Conservation (phyloP, 805 yeast species). For the Huiozyma naganishii region DNA sequence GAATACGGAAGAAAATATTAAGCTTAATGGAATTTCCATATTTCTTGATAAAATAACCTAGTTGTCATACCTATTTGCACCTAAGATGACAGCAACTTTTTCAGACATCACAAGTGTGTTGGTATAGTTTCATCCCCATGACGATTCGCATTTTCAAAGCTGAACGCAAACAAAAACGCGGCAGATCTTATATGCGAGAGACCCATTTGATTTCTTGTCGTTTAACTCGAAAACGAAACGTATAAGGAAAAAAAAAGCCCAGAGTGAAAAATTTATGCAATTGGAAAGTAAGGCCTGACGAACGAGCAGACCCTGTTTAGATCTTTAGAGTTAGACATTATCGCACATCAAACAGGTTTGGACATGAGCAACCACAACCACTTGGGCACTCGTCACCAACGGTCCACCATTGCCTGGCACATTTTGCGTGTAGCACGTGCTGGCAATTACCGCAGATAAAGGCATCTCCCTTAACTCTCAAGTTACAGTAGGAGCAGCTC, state of each 20-base stretch:
- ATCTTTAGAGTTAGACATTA: not conserved
- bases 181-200: no score
- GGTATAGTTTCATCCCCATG: no score
- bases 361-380: slow-evolving; percentile 78
- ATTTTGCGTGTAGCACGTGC: slow-evolving; percentile 66
- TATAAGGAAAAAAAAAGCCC: no score
- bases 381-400: slow-evolving; percentile 54
- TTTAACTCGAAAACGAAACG: no score
- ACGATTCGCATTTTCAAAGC: no score
- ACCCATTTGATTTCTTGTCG: no score
- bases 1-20: no score
- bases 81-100: slow-evolving; percentile 34
- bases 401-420: slow-evolving; percentile 77
- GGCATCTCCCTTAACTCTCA: slow-evolving; percentile 47
- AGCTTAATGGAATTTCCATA: no score
- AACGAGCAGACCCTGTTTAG: not conserved
- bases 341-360: slow-evolving; percentile 24
- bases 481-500: slow-evolving; percentile 57
- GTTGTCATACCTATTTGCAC: slow-evolving; percentile 28
- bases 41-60: no score
- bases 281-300: no score
- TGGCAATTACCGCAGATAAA: slow-evolving; percentile 65
- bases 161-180: no score
- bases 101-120: slow-evolving; percentile 1
- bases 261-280: no score